Evolutionary conservation across 345 rosid genomes (phyloP).

Genomic region (Theobroma cacao): DNA sequence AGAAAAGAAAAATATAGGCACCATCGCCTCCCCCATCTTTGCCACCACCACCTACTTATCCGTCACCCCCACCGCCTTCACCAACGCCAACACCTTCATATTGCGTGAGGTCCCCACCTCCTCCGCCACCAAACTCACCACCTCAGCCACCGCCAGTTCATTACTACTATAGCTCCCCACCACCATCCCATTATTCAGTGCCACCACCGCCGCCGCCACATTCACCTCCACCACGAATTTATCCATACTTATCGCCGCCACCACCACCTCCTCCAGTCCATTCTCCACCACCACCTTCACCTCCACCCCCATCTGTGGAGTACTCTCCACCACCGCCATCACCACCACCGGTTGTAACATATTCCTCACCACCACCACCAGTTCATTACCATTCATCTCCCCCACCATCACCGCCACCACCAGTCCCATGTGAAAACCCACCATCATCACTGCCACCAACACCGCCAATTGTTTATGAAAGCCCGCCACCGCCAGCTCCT

Average conservation of each 20-base stretch:
- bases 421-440: constrained; percentile 6
- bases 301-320: constrained; percentile 40
- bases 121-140: constrained; percentile 35
- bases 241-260: constrained; percentile 47
- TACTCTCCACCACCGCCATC: constrained; percentile 29
- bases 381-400: constrained; percentile 25
- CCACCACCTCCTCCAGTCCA: constrained; percentile 49
- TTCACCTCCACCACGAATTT: constrained; percentile 46
- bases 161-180: constrained; percentile 38
- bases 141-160: constrained; percentile 42
- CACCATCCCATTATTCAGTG: constrained; percentile 40
- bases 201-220: constrained; percentile 33
- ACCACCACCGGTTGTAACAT: not conserved
- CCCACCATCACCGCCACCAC: constrained; percentile 37
- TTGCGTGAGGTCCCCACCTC: constrained; percentile 23
- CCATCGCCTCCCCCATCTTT: not conserved
- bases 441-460: constrained; percentile 17
- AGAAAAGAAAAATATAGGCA: not conserved
- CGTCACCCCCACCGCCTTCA: constrained; percentile 29
- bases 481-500: constrained; percentile 65
- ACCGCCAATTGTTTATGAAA: constrained; percentile 24
- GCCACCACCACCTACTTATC: constrained; percentile 11
- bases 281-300: constrained; percentile 57
- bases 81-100: constrained; percentile 34
- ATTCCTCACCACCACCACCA: constrained; percentile 34